Evolutionary conservation across 2,329 filamentous ascomycete species (phyloP).

Genomic region (Pseudopithomyces chartarum): DNA sequence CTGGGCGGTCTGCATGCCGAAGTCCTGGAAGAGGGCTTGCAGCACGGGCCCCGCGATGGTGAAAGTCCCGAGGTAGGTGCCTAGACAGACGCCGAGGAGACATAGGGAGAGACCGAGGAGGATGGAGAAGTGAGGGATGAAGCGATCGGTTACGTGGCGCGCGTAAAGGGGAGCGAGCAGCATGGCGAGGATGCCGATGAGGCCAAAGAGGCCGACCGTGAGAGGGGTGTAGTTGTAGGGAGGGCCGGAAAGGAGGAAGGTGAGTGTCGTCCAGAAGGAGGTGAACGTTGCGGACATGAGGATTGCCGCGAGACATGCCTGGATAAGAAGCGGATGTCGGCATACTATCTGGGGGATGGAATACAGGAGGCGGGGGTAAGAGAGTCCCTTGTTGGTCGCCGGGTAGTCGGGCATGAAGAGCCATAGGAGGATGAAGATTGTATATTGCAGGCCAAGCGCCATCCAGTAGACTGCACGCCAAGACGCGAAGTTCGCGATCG

Average conservation of each 20-base stretch:
- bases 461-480: conserved; percentile 85
- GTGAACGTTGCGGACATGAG: conserved; percentile 67
- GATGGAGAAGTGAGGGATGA: conserved; percentile 70
- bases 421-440: conserved; percentile 69
- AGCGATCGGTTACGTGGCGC: conserved; percentile 70
- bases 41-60: conserved; percentile 74
- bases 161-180: conserved; percentile 71
- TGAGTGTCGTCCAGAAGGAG: conserved; percentile 75
- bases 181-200: conserved; percentile 76
- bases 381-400: conserved; percentile 69
- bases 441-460: conserved; percentile 71
- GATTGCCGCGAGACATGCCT: conserved; percentile 71
- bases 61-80: conserved; percentile 69
- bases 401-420: conserved; percentile 83
- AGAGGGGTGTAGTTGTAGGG: conserved; percentile 72
- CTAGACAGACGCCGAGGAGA: conserved; percentile 66
- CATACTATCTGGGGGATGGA: conserved; percentile 68
- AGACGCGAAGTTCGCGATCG: conserved; percentile 72
- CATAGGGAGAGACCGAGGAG: conserved; percentile 65
- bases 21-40: conserved; percentile 72
- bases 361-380: conserved; percentile 69
- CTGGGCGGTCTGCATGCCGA: conserved; percentile 74
- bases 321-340: conserved; percentile 70
- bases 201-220: conserved; percentile 75
- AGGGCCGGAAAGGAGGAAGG: conserved; percentile 73